phyloP scores from a whole-genome alignment of 441 rosid genomes.

The Bocquillonia castaneifolia region DNA sequence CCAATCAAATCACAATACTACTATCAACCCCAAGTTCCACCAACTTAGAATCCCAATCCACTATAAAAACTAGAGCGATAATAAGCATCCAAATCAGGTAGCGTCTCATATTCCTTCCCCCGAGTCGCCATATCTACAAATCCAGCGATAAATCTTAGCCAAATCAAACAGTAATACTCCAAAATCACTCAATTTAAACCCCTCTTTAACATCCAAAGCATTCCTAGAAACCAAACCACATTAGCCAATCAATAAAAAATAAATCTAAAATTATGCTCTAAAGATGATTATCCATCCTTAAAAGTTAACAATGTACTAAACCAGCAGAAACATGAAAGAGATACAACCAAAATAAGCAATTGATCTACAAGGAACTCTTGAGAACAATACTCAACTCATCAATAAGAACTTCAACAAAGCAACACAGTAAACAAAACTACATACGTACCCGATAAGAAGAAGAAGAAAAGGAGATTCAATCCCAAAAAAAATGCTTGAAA shows the following conservation, averaged over 20 bases:
- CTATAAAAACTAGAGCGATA: not conserved
- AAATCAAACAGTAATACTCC: not conserved
- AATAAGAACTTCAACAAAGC: slow-evolving; percentile 3
- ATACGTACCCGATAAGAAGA: not conserved
- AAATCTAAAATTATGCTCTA: slow-evolving; percentile 5
- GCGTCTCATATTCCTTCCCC: not conserved
- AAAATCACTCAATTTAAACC: slow-evolving; percentile 1
- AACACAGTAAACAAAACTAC: slow-evolving; percentile 9
- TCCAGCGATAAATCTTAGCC: slow-evolving; percentile 6
- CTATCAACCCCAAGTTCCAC: not conserved
- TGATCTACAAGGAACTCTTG: slow-evolving; percentile 12
- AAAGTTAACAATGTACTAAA: slow-evolving; percentile 14
- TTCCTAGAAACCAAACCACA: not conserved
- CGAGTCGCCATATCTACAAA: slow-evolving; percentile 13
- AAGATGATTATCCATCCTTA: slow-evolving; percentile 12
- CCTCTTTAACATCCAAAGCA: not conserved
- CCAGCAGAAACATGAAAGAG: slow-evolving; percentile 1
- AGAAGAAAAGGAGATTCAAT: not conserved
- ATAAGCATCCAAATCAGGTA: slow-evolving; percentile 17
- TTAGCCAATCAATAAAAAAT: not conserved
- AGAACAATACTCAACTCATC: not conserved
- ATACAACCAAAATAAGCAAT: slow-evolving; percentile 13
- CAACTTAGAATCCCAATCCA: slow-evolving; percentile 7
- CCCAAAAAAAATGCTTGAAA: slow-evolving; percentile 21
- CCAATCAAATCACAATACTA: slow-evolving; percentile 10